These are phyloP conservation scores for Backusella psychrophila DNA, from an alignment of 192 early-diverging fungal species.

Conservation along the genomic window DNA sequence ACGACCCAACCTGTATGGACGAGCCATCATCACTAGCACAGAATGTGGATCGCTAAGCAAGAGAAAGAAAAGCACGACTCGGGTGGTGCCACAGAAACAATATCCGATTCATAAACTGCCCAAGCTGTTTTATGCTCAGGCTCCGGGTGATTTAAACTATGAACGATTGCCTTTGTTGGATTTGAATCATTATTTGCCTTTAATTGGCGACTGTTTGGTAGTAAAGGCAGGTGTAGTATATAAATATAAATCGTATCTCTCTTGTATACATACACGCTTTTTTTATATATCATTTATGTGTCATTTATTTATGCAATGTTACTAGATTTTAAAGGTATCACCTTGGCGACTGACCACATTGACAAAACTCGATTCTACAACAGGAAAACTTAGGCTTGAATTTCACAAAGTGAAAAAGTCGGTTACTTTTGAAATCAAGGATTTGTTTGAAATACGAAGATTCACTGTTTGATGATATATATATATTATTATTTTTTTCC, in stretches of 20 bases:
- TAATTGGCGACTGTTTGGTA: neutral
- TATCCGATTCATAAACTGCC: neutral
- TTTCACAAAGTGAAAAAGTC: constrained; percentile 1
- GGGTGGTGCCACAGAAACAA: neutral
- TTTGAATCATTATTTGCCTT: neutral
- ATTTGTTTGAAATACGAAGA: constrained; percentile 1
- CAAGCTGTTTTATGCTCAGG: neutral
- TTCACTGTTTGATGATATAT: neutral
- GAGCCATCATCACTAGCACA: neutral
- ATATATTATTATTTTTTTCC: neutral
- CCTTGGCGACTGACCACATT: neutral
- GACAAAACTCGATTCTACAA: neutral
- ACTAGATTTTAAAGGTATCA: neutral
- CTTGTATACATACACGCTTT: neutral
- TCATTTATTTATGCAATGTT: neutral
- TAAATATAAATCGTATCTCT: neutral
- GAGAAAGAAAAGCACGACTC: neutral
- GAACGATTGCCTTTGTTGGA: neutral
- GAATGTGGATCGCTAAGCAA: neutral
- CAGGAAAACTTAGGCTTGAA: neutral
- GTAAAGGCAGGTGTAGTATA: neutral
- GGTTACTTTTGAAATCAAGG: neutral
- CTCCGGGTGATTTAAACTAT: neutral
- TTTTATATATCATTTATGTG: neutral
- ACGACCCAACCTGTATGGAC: neutral